A percentile compares a stretch with the other conserved stretches of the same genome.
Conservation (phyloP, 2,329 filamentous ascomycete species). For the Diplocarpon mali region DNA sequence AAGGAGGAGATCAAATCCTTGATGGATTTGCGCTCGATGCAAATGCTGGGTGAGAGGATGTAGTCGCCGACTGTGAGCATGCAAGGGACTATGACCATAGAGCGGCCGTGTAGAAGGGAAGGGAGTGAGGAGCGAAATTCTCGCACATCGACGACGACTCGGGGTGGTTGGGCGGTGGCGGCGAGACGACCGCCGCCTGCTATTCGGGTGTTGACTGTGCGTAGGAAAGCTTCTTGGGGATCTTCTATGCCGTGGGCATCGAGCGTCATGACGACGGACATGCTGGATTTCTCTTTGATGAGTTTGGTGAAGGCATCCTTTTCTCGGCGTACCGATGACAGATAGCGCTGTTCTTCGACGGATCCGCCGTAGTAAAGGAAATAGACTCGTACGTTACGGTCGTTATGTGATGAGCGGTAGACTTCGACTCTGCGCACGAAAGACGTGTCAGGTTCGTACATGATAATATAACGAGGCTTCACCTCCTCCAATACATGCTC, state of each 20-base stretch:
- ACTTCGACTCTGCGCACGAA: constrained; percentile 94
- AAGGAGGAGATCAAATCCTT: constrained; percentile 86
- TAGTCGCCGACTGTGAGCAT: constrained; percentile 97
- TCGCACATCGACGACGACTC: constrained; percentile 88
- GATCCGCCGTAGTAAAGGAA: constrained; percentile 94
- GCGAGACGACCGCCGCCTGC: constrained; percentile 78
- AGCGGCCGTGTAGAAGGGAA: constrained; percentile 79
- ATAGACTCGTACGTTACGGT: constrained; percentile 82
- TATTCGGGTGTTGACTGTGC: constrained; percentile 93
- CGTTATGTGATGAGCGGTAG: constrained; percentile 86
- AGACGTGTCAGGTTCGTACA: constrained; percentile 93
- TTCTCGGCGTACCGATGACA: constrained; percentile 81
- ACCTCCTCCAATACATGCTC: constrained; percentile 94
- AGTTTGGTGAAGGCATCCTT: constrained; percentile 93
- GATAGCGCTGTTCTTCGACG: constrained; percentile 89
- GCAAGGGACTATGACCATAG: constrained; percentile 82
- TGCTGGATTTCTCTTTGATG: constrained; percentile 86
- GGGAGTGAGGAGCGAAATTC: constrained; percentile 92
- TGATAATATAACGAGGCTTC: constrained; percentile 88
- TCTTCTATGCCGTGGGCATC: constrained; percentile 62
- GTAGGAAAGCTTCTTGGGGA: constrained; percentile 81
- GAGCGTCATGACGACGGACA: constrained; percentile 77
- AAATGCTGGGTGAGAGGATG: constrained; percentile 81
- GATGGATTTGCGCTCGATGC: constrained; percentile 89
- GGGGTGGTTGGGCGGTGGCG: constrained; percentile 77